Evolutionary conservation across 2,329 filamentous ascomycete genomes (phyloP), one percentile per base, ranked within the genome.

Genomic region (Cladosporium oxysporum): DNA sequence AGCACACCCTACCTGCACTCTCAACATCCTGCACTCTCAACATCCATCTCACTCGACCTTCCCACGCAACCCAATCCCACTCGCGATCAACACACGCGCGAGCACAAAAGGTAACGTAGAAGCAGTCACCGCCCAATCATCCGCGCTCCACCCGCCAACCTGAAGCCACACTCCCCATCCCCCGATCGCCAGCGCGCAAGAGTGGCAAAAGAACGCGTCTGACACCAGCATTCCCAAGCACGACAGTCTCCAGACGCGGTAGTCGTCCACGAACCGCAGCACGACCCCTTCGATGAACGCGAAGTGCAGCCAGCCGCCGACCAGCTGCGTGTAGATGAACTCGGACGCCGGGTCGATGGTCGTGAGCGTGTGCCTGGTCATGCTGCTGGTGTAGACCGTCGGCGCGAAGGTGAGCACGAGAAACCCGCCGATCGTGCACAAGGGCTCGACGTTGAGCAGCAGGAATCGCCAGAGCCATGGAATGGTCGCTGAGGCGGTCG

Each of bases 21-120:
- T 21, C 10, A n/a, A n/a, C n/a, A n/a, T n/a, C n/a, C 5, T 10
- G 7, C n/a, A 3, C 41, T 21, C n/a, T 21, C 10, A 47, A 21
- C n/a, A 21, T 12, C n/a, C 41, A 28, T 28, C 47, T 58, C 29
- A 64, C 44, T 65, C 57, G 12, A 74, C 76, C 52, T 66, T 64
- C 55, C 5, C 49, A 44, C 41, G 35, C 53, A 70, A 58, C 23
- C 71, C 71, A 62, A 74, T 65, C 26, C 68, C 73, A 47, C 68
- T 52, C 31, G 71, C 68, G 64, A 75, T 74, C 18, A 67, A 70
- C 31, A 75, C 23, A 47, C 73, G 67, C 18, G 70, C 69, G 58
- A 75, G 26, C 28, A 75, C 67, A 58, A 75, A 75, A 11, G 73
- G 73, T 69, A 69, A 72, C 37, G 73, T 75, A 52, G 69, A 71